A percentile compares a stretch with the other conserved stretches of the same genome.
Evolutionary conservation across 176 grass and related monocot species (phyloP).

Genomic region (Raddia distichophylla): DNA sequence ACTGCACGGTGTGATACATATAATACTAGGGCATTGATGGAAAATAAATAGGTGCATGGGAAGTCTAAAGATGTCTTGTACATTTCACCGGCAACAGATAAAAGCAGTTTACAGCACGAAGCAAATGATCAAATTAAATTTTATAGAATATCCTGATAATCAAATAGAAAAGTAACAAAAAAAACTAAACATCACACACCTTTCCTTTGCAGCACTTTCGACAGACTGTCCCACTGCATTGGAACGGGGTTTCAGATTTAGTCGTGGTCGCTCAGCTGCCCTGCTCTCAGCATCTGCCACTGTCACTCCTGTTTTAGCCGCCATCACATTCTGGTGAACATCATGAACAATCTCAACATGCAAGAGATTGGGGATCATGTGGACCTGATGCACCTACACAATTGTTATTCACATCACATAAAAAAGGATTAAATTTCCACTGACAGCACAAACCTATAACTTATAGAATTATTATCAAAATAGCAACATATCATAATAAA

Average conservation of each 20-base stretch:
- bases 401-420: slow-evolving; percentile 27
- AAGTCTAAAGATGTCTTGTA: not conserved
- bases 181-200: slow-evolving; percentile 42
- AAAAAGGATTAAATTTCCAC: slow-evolving; percentile 16
- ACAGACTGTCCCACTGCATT: slow-evolving; percentile 51
- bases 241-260: slow-evolving; percentile 87
- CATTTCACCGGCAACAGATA: slow-evolving; percentile 16
- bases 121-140: slow-evolving; percentile 12
- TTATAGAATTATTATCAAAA: slow-evolving; percentile 1
- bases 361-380: slow-evolving; percentile 29
- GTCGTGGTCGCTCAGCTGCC: slow-evolving; percentile 56
- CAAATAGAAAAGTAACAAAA: slow-evolving; percentile 9
- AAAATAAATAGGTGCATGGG: not conserved
- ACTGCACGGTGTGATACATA: not conserved
- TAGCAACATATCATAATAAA: not conserved
- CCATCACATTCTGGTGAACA: slow-evolving; percentile 43
- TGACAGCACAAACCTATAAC: not conserved
- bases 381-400: slow-evolving; percentile 49
- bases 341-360: slow-evolving; percentile 54
- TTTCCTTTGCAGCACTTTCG: slow-evolving; percentile 64
- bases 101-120: not conserved
- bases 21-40: not conserved
- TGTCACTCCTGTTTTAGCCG: slow-evolving; percentile 44
- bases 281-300: slow-evolving; percentile 48
- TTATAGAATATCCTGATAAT: not conserved